These are phyloP conservation scores for Corynascus novoguineensis DNA, from an alignment of 495 filamentous ascomycete species.

Conservation along the genomic window DNA sequence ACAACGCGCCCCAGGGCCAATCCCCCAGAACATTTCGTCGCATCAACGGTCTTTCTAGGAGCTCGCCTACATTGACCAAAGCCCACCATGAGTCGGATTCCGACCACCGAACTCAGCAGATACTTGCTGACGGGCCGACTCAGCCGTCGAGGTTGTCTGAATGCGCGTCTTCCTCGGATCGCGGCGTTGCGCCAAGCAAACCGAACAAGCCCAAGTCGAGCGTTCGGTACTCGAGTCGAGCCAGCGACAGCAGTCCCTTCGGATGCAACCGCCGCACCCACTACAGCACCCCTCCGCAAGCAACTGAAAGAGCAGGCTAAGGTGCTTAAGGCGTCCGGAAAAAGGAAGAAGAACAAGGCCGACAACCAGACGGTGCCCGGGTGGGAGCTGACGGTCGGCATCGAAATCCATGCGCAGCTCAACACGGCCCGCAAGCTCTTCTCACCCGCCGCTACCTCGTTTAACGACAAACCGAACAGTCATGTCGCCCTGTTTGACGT, in stretches of 20 bases:
- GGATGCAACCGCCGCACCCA: background rate
- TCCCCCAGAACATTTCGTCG: background rate
- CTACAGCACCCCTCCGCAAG: constrained; percentile 58
- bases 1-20: no score
- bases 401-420: constrained; percentile 96
- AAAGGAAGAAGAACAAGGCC: constrained; percentile 39
- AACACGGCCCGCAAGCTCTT: constrained; percentile 84
- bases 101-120: constrained; percentile 37
- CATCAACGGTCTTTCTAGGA: no score
- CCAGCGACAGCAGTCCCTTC: background rate
- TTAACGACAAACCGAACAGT: constrained; percentile 69
- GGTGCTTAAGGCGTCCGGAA: constrained; percentile 35
- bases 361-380: constrained; percentile 50
- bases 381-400: constrained; percentile 91
- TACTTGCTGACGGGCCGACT: constrained; percentile 46
- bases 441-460: constrained; percentile 63
- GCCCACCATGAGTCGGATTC: constrained; percentile 32
- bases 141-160: constrained; percentile 38
- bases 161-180: constrained; percentile 7
- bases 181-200: background rate
- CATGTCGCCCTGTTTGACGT: constrained; percentile 86
- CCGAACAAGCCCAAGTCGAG: background rate
- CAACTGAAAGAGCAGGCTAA: constrained; percentile 70
- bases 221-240: background rate
- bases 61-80: no score